Conservation (phyloP, 1,139 yeast genomes). For the Sugiyamaella grinbergsii region DNA sequence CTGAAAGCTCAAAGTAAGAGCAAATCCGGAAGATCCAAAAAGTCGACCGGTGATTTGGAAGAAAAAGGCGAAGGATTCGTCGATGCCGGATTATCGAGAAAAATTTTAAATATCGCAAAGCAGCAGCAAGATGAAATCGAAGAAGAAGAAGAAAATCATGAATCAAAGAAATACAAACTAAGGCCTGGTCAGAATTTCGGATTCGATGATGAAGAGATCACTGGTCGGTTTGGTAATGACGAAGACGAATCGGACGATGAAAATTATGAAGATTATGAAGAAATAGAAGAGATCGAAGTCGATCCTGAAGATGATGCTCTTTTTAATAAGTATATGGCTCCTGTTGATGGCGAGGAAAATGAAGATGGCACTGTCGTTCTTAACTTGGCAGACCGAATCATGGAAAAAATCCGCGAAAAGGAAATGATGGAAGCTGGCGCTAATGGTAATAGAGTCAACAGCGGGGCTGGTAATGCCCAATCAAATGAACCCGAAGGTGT, state of each 20-base stretch:
- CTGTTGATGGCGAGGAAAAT: conserved; percentile 65
- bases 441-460: conserved; percentile 34
- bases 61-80: conserved; percentile 63
- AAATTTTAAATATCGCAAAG: conserved; percentile 81
- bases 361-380: conserved; percentile 49
- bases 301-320: conserved; percentile 47
- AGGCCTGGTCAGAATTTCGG: conserved; percentile 23
- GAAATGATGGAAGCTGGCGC: conserved; percentile 44
- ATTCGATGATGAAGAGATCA: conserved; percentile 39
- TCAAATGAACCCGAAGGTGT: conserved; percentile 52
- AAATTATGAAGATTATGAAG: conserved; percentile 55
- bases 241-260: conserved; percentile 49
- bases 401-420: conserved; percentile 83
- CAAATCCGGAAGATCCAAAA: conserved; percentile 28
- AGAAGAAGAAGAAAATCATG: conserved; percentile 52
- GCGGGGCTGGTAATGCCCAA: conserved; percentile 33
- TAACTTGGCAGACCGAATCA: conserved; percentile 86
- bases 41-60: conserved; percentile 42
- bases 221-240: conserved; percentile 35
- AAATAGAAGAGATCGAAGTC: conserved; percentile 53
- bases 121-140: conserved; percentile 90
- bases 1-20: conserved; percentile 50
- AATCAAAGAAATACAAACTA: conserved; percentile 27
- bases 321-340: conserved; percentile 48
- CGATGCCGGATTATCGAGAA: conserved; percentile 82